Evolutionary conservation across 345 rosid species (phyloP), one percentile per base, ranked within the genome.

Genomic region (Diplotaxis tenuifolia): DNA sequence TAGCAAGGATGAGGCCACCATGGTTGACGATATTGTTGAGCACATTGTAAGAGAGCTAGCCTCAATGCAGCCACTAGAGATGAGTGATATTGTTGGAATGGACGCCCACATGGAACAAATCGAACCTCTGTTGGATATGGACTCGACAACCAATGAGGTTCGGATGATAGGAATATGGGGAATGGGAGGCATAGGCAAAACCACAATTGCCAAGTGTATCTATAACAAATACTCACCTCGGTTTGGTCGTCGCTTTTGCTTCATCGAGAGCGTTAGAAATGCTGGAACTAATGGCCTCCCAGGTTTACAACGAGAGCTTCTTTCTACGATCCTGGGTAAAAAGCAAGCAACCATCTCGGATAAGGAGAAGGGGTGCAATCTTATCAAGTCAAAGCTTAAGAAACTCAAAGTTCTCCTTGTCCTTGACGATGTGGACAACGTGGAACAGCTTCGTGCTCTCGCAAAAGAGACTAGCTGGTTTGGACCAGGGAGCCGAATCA

Each of bases 401-500:
- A 14, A 56, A 11, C 25, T 15, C 6, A 73, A 42, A 57, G 19
- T 40, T 27, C 2, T 74, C 19, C 3, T 74, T 42, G 78, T 66
- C 50, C 25, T 74, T 28, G 78, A 74, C 4, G 72, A 45, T 42
- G 67, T 74, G 21, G 68, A 60, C 45, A 16, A 14, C 2, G 27
- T 54, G 23, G 11, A 73, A n/a, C 76, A 64, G 49, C 23, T 73
- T 1, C 23, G 0, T 27, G 76, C 76, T 0, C 56, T 73, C 5
- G 70, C 65, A 64, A 38, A 28, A 18, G 63, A 72, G n/a, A 32
- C 45, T 12, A 16, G 57, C 47, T 73, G 64, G 70, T 73, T 73
- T 40, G 56, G 76, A 10, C 64, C 49, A 55, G 76, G 76, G 56
- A 72, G 70, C 63, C 62, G 76, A 23, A 72, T 72, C 25, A 72